Evolutionary conservation across 2,329 filamentous ascomycete genomes (phyloP).

Genomic region (Tolypocladium nubicola): DNA sequence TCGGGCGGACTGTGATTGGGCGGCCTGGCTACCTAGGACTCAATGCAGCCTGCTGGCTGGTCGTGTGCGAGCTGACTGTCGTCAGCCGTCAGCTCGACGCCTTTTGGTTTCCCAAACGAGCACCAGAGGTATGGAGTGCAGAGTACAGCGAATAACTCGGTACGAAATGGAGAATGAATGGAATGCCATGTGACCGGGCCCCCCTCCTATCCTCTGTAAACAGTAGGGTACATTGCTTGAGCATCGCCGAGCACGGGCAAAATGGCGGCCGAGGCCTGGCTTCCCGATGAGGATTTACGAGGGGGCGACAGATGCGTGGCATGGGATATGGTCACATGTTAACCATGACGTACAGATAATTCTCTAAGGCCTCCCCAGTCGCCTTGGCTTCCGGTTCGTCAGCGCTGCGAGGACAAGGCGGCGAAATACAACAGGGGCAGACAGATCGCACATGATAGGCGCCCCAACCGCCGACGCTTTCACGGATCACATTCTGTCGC

Average conservation of each 20-base stretch:
- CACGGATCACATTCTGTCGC: background rate
- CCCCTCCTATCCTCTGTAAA: too few relatives aligned
- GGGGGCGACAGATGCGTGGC: background rate
- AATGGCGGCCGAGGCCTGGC: background rate
- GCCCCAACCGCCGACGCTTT: background rate
- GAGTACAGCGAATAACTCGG: too few relatives aligned
- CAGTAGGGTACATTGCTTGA: background rate
- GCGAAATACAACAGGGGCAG: background rate
- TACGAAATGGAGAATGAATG: too few relatives aligned
- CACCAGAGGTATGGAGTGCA: too few relatives aligned
- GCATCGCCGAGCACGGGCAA: background rate
- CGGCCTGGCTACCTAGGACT: too few relatives aligned
- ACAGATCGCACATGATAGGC: background rate
- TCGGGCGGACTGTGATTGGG: too few relatives aligned
- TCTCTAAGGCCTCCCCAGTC: background rate
- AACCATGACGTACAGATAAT: background rate
- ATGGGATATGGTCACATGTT: background rate
- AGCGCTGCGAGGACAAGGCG: background rate
- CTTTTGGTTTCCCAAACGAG: background rate
- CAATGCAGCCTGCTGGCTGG: background rate
- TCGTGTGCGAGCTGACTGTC: background rate
- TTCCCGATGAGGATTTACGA: background rate
- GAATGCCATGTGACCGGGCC: background rate
- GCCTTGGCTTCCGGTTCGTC: background rate
- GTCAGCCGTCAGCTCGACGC: background rate